A percentile compares a stretch with the other conserved stretches of the same genome.
phyloP scores from a whole-genome alignment of 208 protist genomes.

The Trypanosoma boissoni region DNA sequence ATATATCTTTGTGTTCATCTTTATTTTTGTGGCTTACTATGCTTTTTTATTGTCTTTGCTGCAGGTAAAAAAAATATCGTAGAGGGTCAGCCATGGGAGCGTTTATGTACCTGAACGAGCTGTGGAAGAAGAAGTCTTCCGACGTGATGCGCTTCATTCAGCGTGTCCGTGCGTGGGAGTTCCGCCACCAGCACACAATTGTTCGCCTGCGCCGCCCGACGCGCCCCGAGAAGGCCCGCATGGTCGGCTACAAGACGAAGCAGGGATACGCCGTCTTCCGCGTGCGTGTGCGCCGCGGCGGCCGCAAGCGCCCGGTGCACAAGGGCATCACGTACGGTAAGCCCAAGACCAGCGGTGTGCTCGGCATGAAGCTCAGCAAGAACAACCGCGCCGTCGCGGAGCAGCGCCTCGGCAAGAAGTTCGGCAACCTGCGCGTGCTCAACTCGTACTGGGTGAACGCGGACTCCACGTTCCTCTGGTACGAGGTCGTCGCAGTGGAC shows the following conservation, averaged over 20 bases:
- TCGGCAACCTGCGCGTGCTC: conserved; percentile 97
- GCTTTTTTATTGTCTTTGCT: conserved; percentile 4
- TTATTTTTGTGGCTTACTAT: conserved; percentile 1
- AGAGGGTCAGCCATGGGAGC: conserved; percentile 92
- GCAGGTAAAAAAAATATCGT: background rate
- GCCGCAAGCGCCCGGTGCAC: conserved; percentile 96
- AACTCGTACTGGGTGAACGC: conserved; percentile 99
- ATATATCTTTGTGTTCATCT: background rate
- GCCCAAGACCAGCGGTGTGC: conserved; percentile 97
- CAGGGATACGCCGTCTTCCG: conserved; percentile 99
- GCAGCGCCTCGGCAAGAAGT: conserved; percentile 95
- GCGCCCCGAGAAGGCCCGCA: conserved; percentile 98
- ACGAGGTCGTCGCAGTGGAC: conserved; percentile 99
- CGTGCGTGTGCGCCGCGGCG: conserved; percentile 98
- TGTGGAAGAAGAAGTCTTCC: conserved; percentile 99
- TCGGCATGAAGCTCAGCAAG: conserved; percentile 96
- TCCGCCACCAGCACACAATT: conserved; percentile 94
- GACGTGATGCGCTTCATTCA: conserved; percentile 99
- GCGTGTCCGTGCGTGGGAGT: conserved; percentile 99
- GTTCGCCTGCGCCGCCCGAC: conserved; percentile 95
- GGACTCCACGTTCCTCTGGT: conserved; percentile 98
- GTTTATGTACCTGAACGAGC: conserved; percentile 99
- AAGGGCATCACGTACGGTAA: conserved; percentile 99
- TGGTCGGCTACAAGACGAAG: conserved; percentile 99
- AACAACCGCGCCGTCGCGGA: conserved; percentile 96